Percentiles rank a stretch among this genome's conserved stretches.
Evolutionary conservation across 495 filamentous ascomycete genomes (phyloP).

Genomic region (Tuber calosporum): DNA sequence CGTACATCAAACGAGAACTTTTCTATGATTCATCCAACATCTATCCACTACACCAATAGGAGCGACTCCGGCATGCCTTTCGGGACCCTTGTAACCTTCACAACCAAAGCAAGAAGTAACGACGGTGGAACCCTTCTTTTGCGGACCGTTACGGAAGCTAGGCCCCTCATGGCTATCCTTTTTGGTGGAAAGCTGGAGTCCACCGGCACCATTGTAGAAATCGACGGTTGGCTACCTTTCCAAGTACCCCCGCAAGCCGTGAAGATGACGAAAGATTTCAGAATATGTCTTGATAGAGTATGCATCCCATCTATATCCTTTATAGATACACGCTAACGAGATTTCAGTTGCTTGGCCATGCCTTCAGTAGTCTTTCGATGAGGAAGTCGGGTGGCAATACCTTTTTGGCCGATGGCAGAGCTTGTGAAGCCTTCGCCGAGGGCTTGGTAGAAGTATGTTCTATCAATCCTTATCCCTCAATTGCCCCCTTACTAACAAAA

Average conservation of each 20-base stretch:
- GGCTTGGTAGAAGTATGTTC: slow-evolving; percentile 44
- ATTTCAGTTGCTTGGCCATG: slow-evolving; percentile 39
- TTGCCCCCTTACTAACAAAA: not conserved
- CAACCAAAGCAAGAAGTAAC: slow-evolving; percentile 43
- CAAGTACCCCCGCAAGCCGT: slow-evolving; percentile 41
- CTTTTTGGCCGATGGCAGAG: slow-evolving; percentile 45
- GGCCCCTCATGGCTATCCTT: slow-evolving; percentile 47
- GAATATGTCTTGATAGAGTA: slow-evolving; percentile 42
- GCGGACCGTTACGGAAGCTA: slow-evolving; percentile 47
- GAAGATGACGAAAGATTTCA: slow-evolving; percentile 47
- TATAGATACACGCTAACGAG: slow-evolving; percentile 16
- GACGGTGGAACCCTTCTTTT: slow-evolving; percentile 47
- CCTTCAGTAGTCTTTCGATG: slow-evolving; percentile 40
- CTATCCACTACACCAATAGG: slow-evolving; percentile 42
- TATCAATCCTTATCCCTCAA: not conserved
- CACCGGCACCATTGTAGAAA: slow-evolving; percentile 41
- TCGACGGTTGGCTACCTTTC: slow-evolving; percentile 51
- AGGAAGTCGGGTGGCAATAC: slow-evolving; percentile 16
- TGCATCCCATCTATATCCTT: not conserved
- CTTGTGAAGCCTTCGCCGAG: slow-evolving; percentile 43
- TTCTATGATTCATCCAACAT: slow-evolving; percentile 47
- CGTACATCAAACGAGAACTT: slow-evolving; percentile 45
- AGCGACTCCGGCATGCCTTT: slow-evolving; percentile 23
- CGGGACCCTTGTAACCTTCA: slow-evolving; percentile 44
- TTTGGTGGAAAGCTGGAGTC: slow-evolving; percentile 49